Evolutionary conservation across 441 rosid species (phyloP), one percentile per base, ranked within the genome.

Genomic region (Euphorbia celastroides): DNA sequence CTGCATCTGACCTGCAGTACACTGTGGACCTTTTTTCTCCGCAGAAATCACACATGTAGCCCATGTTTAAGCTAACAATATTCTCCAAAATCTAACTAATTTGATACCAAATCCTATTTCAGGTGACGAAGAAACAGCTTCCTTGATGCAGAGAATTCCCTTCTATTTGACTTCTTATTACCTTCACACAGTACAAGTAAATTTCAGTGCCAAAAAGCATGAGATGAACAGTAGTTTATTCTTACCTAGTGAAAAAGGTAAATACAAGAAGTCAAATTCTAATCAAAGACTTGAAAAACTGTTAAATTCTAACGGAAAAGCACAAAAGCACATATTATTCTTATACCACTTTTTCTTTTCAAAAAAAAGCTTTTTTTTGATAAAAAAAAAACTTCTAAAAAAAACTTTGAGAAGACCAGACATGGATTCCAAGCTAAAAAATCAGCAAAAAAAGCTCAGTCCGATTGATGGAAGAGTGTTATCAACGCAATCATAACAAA

Each of bases 1-100:
- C 99, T 54, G 90, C 87, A 80, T 95, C 99, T 0, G 99, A 90
- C 28, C 92, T 83, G 71, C 99, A 95, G 74, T 95, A 89, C 9
- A 95, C 96, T 77, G 86, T 80, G 14, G 98, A 85, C 81, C 92
- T 88, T 82, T 86, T 93, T 65, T 86, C 87, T 70, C 91, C 88
- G 72, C 98, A 95, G 74, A 90, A 95, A 77, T 95, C 99, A 78
- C 99, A 95, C 64, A 81, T 68, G 77, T 79, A 85, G 71, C 98
- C 96, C 97, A 95, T 95, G 19, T 76, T 81, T 64, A 54, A 70
- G 32, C 32, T 56, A 27, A 36, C 36, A 62, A 9, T 65, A 14
- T 48, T 27, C 62, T 22, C 14, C 34, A 10, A 57, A 63, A 34
- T 51, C 69, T 66, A 74, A 64, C 50, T 65, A 55, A 64, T 60